Base-by-base conservation (phyloP, 768 basidiomycete genomes). In the Pulveroboletus frians region DNA sequence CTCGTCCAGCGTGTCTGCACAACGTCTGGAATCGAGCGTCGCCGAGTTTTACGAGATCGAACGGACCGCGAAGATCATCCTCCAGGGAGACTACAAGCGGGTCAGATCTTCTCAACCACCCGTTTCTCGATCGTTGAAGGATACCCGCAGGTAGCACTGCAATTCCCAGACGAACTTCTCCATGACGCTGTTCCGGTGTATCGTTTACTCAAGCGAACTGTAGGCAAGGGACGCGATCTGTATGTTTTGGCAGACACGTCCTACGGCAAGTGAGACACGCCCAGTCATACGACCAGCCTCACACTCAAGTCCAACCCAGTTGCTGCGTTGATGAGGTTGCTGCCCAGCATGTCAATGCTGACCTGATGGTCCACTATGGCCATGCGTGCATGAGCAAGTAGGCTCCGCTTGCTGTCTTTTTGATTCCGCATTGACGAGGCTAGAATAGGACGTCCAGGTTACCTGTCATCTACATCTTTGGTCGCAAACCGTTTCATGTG, bases 291-390 rank as follows among this genome's bases (percentile, higher is more conserved):
- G 38, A 31, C 41, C n/a, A 9, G 4, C 37, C 21, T 9, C 39
- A 40, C 35, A 29, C 49, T 60, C 23, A 52, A 21, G 29, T 7
- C 31, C 7, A 32, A 46, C 41, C n/a, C 38, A 60, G 94, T 60
- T 99, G 96, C 61, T 98, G 96, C 63, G 92, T 95, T 3, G 96
- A 99, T 60, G 91, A 97, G 57, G 87, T 98, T 5, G 88, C 93
- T 5, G 93, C 95, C 4, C 85, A 92, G 59, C 96, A 99, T 61
- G 84, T 93, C 39, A 83, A 93, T 54, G 92, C 93, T 0, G 90
- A 97, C 62, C 81, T 84, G 8, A 76, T 96, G 53, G 84, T 99
- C 3, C 95, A 99, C 61, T 97, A 96, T 60, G 95, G 95, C 2
- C 89, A 96, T 71, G 93, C 95, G 0, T 99, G 96, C 66, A 79